Conservation (phyloP, 2,329 filamentous ascomycete genomes). For the Exophiala sp. region DNA sequence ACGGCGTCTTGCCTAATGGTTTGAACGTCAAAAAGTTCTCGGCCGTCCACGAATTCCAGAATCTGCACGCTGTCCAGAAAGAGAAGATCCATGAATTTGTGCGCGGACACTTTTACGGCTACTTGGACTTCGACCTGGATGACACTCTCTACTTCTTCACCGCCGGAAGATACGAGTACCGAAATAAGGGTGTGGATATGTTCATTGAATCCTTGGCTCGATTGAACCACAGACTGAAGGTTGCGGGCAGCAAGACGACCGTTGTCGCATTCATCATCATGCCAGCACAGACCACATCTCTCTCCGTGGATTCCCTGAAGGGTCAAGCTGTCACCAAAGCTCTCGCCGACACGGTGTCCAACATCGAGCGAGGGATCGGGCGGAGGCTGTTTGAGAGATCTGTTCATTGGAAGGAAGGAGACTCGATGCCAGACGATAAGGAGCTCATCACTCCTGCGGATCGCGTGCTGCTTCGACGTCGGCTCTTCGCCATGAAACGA, state of each 20-base stretch:
- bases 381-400: conserved; percentile 92
- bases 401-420: conserved; percentile 90
- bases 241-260: conserved; percentile 76
- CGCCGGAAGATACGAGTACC: conserved; percentile 91
- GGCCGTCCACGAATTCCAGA: conserved; percentile 97
- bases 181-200: conserved; percentile 99
- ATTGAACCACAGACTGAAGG: conserved; percentile 88
- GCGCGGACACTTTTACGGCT: conserved; percentile 94
- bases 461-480: conserved; percentile 81
- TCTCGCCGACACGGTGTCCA: conserved; percentile 81
- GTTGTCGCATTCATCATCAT: conserved; percentile 98
- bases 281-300: conserved; percentile 90
- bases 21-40: conserved; percentile 98
- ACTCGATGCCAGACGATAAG: conserved; percentile 90
- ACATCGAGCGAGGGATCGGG: conserved; percentile 87
- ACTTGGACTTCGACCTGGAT: conserved; percentile 93
- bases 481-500: conserved; percentile 95
- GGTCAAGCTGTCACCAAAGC: conserved; percentile 98
- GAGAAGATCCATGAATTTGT: conserved; percentile 98
- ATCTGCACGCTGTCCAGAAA: conserved; percentile 91
- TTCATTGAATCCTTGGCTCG: conserved; percentile 95
- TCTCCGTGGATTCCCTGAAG: conserved; percentile 92
- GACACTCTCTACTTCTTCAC: conserved; percentile 99
- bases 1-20: conserved; percentile 92
- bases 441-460: conserved; percentile 89